Evolutionary conservation across 805 yeast genomes (phyloP), one percentile per base, ranked within the genome.

Genomic region (Sugiyamaella chiloensis): DNA sequence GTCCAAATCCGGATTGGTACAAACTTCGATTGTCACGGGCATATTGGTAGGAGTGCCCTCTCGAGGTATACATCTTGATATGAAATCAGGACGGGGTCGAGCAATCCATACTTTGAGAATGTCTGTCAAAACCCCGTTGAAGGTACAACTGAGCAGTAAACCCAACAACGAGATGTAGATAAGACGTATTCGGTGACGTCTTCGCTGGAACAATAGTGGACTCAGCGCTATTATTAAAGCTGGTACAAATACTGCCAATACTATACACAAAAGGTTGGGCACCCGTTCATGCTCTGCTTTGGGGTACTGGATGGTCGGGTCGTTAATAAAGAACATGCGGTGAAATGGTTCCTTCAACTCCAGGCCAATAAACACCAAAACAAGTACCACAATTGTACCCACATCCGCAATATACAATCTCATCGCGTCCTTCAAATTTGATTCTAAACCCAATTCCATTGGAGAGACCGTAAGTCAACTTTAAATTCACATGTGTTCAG

Each of bases 61-160:
- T 9, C 67, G 69, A 3, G 96, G 96, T 17, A 74, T 61, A 64
- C 98, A 91, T 56, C 98, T 75, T 4, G 89, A 87, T 44, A 91
- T 66, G 62, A 90, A 87, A 66, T 91, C 99, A 0, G 99, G 99
- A 51, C 99, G 74, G 52, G 84, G 87, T 61, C 96, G 77, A 3
- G 96, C 97, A 47, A 91, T 79, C 80, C 86, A 80, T 60, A 84
- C 81, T 68, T 91, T 91, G 51, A 87, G 62, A 12, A 82, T 69
- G 59, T 87, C 87, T 2, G 96, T 87, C 44, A 85, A 59, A 24
- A 83, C 69, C 35, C 80, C 73, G 24, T 86, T 79, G 11, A 81
- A 66, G 16, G 79, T 72, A 48, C 85, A 69, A 0, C 89, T 73
- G 1, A 87, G 65, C 7, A 70, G 62, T 21, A 87, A 70, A 1